These are phyloP conservation scores for Bipolaris victoriae DNA, from an alignment of 2,329 filamentous ascomycete species.

Conservation along the genomic window DNA sequence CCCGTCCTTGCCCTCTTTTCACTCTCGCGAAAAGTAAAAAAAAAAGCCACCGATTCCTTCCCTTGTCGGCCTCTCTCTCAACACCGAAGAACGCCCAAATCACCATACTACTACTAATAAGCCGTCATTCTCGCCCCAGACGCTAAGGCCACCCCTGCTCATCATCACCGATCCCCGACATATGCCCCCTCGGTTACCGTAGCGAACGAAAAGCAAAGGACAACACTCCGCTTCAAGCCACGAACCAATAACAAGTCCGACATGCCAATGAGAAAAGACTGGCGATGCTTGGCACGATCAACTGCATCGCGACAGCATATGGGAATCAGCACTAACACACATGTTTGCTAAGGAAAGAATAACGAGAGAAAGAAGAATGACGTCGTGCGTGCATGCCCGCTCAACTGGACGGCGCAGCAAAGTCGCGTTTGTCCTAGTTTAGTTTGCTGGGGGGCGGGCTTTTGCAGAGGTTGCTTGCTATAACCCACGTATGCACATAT, in stretches of 20 bases:
- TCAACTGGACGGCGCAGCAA: no score
- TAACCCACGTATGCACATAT: no score
- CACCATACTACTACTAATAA: not conserved
- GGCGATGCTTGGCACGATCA: not conserved
- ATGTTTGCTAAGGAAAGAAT: no score
- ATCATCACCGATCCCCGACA: not conserved
- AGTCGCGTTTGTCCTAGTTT: no score
- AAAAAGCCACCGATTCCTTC: not conserved
- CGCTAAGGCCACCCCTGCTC: not conserved
- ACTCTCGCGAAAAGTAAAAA: not conserved
- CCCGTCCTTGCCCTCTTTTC: not conserved
- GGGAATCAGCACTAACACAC: no score
- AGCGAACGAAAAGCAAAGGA: conserved; percentile 8
- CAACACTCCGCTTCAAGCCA: conserved; percentile 2
- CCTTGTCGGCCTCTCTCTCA: not conserved
- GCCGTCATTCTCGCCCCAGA: conserved; percentile 1
- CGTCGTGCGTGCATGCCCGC: no score
- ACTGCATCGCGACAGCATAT: no score
- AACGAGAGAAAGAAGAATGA: no score
- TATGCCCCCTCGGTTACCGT: not conserved
- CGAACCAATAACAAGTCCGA: not conserved
- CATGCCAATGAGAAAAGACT: not conserved
- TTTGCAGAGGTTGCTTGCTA: no score
- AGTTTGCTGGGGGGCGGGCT: no score
- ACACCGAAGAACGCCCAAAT: not conserved